Conservation (phyloP, 225 moss, liverwort and hornwort genomes). For the Takakia lepidozioides region DNA sequence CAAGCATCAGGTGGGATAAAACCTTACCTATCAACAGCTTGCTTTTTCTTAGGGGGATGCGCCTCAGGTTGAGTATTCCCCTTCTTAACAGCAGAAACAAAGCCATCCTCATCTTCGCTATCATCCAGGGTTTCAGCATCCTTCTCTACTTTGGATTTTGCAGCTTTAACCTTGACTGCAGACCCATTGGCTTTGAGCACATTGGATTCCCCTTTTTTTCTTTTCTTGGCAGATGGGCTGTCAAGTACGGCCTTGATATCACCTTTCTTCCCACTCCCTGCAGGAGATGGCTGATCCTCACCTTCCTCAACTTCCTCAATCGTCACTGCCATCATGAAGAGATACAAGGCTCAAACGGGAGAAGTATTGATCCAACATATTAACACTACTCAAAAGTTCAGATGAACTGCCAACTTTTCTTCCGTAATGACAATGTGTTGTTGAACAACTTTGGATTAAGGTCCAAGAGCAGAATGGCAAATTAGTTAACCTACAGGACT, state of each 20-base stretch:
- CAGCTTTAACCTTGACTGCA: neutral
- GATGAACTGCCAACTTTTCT: too few relatives aligned
- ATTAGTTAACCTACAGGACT: too few relatives aligned
- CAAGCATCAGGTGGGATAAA: neutral
- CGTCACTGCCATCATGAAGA: slow-evolving; percentile 20
- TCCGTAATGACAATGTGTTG: too few relatives aligned
- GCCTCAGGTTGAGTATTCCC: slow-evolving; percentile 1
- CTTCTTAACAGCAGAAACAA: slow-evolving; percentile 18
- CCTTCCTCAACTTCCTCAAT: slow-evolving; percentile 35
- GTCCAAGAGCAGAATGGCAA: too few relatives aligned
- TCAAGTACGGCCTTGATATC: slow-evolving; percentile 9
- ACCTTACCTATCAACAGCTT: slow-evolving; percentile 42
- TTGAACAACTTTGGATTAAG: too few relatives aligned
- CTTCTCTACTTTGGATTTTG: slow-evolving; percentile 5
- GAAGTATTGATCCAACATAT: too few relatives aligned
- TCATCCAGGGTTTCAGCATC: slow-evolving; percentile 31
- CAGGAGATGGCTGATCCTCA: slow-evolving; percentile 2
- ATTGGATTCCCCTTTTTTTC: slow-evolving; percentile 29
- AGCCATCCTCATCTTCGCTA: slow-evolving; percentile 87
- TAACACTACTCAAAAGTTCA: too few relatives aligned
- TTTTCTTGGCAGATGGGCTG: slow-evolving; percentile 24
- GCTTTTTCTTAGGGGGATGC: slow-evolving; percentile 34
- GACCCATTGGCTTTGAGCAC: slow-evolving; percentile 7
- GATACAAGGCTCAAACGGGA: too few relatives aligned
- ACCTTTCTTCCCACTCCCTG: slow-evolving; percentile 7